Percentiles rank a stretch among this genome's conserved stretches.
phyloP scores from a whole-genome alignment of 2,329 filamentous ascomycete genomes.

The Mycocentrospora acerina region DNA sequence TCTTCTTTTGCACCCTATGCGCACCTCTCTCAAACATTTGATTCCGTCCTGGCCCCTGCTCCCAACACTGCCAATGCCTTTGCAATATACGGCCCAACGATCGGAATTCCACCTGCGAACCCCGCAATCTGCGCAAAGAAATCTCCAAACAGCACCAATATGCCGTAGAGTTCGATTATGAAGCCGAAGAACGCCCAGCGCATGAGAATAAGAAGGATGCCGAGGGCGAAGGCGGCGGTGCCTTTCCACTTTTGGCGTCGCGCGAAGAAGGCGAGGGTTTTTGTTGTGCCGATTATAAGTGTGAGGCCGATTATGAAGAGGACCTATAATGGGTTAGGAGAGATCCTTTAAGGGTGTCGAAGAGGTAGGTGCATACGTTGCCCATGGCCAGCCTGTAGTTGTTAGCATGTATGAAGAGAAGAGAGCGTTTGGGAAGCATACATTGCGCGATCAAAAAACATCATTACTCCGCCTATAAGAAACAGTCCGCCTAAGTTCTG shows the following conservation, averaged over 20 bases:
- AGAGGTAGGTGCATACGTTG: slow-evolving; percentile 62
- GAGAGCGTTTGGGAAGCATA: slow-evolving; percentile 47
- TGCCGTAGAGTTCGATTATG: slow-evolving; percentile 86
- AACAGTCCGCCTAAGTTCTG: slow-evolving; percentile 79
- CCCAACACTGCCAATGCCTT: slow-evolving; percentile 65
- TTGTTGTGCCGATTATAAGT: slow-evolving; percentile 89
- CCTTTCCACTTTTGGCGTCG: slow-evolving; percentile 90
- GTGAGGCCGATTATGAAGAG: slow-evolving; percentile 97
- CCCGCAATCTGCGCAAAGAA: slow-evolving; percentile 90
- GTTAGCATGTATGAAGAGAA: slow-evolving; percentile 9
- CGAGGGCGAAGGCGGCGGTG: slow-evolving; percentile 81
- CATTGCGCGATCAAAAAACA: slow-evolving; percentile 98
- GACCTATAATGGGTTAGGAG: slow-evolving; percentile 60
- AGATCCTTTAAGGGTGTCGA: slow-evolving; percentile 2
- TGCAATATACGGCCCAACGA: slow-evolving; percentile 85
- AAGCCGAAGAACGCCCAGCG: slow-evolving; percentile 93
- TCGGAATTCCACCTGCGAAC: slow-evolving; percentile 80
- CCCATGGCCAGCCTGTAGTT: slow-evolving; percentile 84
- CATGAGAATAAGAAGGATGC: slow-evolving; percentile 81
- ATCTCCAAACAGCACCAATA: slow-evolving; percentile 91
- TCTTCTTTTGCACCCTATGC: too few species aligned
- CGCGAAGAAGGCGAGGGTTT: slow-evolving; percentile 92
- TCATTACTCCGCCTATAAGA: slow-evolving; percentile 86
- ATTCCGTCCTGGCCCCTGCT: not conserved
- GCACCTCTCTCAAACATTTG: too few species aligned